These are phyloP conservation scores for Diaporthe australafricana DNA, from an alignment of 2,329 filamentous ascomycete species.

Conservation along the genomic window DNA sequence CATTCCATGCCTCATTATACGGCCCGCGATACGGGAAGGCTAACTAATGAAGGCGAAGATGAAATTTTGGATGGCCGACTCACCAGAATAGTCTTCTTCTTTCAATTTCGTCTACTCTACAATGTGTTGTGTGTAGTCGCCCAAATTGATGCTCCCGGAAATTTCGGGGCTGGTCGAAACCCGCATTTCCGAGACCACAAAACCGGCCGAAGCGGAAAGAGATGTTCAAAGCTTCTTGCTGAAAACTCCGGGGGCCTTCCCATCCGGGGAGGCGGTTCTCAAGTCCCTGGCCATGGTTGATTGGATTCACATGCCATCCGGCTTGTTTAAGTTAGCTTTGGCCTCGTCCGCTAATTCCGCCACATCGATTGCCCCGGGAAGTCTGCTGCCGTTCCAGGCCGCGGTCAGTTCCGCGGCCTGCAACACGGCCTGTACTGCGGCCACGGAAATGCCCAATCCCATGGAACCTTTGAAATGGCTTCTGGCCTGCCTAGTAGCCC, in stretches of 20 bases:
- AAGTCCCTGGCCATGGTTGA: not conserved
- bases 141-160: not conserved
- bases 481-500: not conserved
- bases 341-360: conserved; percentile 3
- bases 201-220: too few relatives aligned
- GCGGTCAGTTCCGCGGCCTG: conserved; percentile 9
- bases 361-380: conserved; percentile 9
- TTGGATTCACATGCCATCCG: not conserved
- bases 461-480: conserved; percentile 5
- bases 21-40: too few relatives aligned
- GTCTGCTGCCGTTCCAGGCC: conserved; percentile 5
- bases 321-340: not conserved
- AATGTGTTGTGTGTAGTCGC: too few relatives aligned
- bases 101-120: too few relatives aligned
- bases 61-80: not conserved
- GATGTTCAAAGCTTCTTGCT: too few relatives aligned
- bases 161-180: not conserved
- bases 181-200: not conserved
- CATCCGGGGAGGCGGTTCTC: not conserved
- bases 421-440: not conserved
- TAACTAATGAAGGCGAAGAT: not conserved
- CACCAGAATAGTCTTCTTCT: too few relatives aligned
- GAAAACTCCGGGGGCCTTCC: too few relatives aligned
- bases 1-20: not conserved
- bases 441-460: not conserved